Evolutionary conservation across 768 basidiomycete species (phyloP), one percentile per base, ranked within the genome.

Genomic region (Naganishia kalamii): DNA sequence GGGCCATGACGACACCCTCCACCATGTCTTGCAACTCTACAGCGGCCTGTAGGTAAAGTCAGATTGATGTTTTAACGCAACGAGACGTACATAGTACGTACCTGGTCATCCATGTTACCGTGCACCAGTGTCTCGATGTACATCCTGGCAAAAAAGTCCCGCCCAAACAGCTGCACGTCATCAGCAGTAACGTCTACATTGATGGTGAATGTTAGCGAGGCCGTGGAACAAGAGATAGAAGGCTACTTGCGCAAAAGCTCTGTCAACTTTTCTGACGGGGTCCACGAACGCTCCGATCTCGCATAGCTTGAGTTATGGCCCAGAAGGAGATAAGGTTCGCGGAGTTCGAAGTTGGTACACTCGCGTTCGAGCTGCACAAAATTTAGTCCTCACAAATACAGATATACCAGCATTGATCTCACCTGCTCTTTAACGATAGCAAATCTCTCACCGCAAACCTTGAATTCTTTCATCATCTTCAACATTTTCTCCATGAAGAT

Each of bases 281-380:
- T 88, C 88, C 89, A 97, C 65, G 85, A 82, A 37, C 80, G 79
- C 50, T 88, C 84, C 0, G 86, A 80, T 54, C 89, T 77, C 10
- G 88, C 76, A 76, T 92, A 86, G n/a, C 84, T 83, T 10, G 81
- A 81, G 73, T 86, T 91, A 73, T 88, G 88, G 69, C 88, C 86
- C 8, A 88, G 87, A 25, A 92, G 81, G 8, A 83, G 80, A 77
- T 89, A 90, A 1, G 90, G 88, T 77, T 92, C 88, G 6, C 85
- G 85, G 63, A 97, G 83, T 79, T 85, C 86, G 78, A 92, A 90
- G 77, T 97, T 99, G 68, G 87, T 83, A 84, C 87, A 90, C 61
- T 87, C 84, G 65, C 86, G 83, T 77, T 85, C 84, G 44, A 86
- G 81, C 90, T 93, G 63, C 49, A 41, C 29, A 5, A 13, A 37